These are phyloP conservation scores for Pichia cabralensis DNA, from an alignment of 805 yeast genomes.

Conservation along the genomic window DNA sequence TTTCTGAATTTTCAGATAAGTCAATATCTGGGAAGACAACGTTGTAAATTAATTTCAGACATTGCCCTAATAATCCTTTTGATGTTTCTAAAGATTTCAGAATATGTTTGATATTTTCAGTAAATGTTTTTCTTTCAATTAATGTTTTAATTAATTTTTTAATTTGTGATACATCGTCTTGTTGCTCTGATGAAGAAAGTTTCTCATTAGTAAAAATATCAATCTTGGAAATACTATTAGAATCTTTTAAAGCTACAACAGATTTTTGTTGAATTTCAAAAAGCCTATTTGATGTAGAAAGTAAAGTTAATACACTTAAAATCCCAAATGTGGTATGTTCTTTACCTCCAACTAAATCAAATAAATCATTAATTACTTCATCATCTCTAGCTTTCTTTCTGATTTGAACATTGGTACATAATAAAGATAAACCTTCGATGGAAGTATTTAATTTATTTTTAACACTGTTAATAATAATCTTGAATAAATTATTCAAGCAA, in stretches of 20 bases:
- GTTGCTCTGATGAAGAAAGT: constrained; percentile 19
- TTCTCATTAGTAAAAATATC: constrained; percentile 22
- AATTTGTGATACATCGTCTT: constrained; percentile 21
- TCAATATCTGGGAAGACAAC: constrained; percentile 5
- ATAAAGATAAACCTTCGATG: constrained; percentile 28
- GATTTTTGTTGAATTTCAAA: constrained; percentile 25
- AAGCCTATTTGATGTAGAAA: constrained; percentile 26
- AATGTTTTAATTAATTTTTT: constrained; percentile 18
- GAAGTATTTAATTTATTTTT: constrained; percentile 7
- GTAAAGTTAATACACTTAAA: constrained; percentile 31
- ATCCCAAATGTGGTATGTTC: constrained; percentile 27
- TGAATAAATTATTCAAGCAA: constrained; percentile 26
- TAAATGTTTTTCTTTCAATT: constrained; percentile 8
- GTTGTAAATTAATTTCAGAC: constrained; percentile 3
- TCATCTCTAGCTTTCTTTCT: constrained; percentile 29
- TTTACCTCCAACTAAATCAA: constrained; percentile 6
- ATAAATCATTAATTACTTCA: constrained; percentile 19
- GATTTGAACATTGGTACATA: constrained; percentile 27
- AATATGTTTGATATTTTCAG: constrained; percentile 12
- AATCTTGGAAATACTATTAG: constrained; percentile 20
- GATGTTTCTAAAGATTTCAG: constrained; percentile 6
- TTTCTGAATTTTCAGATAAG: neutral
- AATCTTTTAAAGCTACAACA: constrained; percentile 28
- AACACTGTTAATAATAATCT: constrained; percentile 24
- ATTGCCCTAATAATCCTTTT: constrained; percentile 3